A percentile compares a stretch with the other conserved stretches of the same genome.
Evolutionary conservation across 768 basidiomycete species (phyloP).

Genomic region (Clitopilus hobsonii): DNA sequence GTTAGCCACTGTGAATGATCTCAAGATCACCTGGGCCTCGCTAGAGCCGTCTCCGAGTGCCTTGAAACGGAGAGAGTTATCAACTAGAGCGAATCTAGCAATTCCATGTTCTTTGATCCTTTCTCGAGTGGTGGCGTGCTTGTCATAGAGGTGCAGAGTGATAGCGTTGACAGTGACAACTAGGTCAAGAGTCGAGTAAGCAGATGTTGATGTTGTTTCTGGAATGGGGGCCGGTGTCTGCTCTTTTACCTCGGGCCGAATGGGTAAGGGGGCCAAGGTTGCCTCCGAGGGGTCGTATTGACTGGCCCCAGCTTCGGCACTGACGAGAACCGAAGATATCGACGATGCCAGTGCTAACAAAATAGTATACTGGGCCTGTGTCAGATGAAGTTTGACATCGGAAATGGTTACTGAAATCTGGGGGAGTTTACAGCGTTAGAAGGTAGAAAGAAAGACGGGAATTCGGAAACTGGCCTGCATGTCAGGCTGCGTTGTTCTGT

Average conservation of each 20-base stretch:
- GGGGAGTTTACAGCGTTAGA: neutral
- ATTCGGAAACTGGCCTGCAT: constrained; percentile 52
- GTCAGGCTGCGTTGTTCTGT: constrained; percentile 48
- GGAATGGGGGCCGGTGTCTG: neutral
- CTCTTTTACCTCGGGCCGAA: neutral
- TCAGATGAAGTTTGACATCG: constrained; percentile 79
- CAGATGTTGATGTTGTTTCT: neutral
- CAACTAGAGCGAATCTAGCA: constrained; percentile 76
- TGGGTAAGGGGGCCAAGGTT: neutral
- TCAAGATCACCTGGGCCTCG: constrained; percentile 84
- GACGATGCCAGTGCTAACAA: constrained; percentile 34
- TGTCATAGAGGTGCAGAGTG: constrained; percentile 84
- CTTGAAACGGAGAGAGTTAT: constrained; percentile 77
- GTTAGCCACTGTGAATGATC: constrained; percentile 89
- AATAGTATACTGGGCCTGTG: constrained; percentile 76
- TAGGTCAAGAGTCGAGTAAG: constrained; percentile 45
- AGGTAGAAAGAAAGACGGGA: neutral
- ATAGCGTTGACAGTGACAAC: constrained; percentile 66
- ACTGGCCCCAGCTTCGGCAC: neutral
- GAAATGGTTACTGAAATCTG: constrained; percentile 74
- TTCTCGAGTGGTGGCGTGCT: constrained; percentile 46
- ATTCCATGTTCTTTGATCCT: constrained; percentile 78
- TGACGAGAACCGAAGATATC: neutral
- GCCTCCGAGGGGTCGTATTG: neutral
- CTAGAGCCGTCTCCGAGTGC: constrained; percentile 76